Base-by-base conservation (phyloP, 2,329 filamentous ascomycete genomes). In the Rutstroemia sp. region DNA sequence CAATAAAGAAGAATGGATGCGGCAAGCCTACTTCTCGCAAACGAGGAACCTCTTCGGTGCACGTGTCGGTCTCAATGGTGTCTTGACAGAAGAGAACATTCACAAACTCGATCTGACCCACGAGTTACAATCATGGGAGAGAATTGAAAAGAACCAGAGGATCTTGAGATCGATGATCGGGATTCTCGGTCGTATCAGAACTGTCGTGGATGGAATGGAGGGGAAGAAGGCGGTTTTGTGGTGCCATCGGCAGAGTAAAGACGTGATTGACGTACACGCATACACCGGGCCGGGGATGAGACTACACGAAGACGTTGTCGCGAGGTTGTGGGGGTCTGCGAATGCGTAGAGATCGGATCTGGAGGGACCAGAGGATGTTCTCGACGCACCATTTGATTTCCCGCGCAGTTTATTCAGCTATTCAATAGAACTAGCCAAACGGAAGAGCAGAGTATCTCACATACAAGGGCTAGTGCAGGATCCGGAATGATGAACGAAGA, bases 1-100 rank as follows among this genome's bases (percentile, higher is more conserved):
- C 44, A 52, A 5, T 9, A 58, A 14, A 17, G 54, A 14, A 49
- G 54, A 49, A 48, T 48, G 44, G 27, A 60, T 53, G 17, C 63
- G 61, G 10, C 64, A 66, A 39, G 58, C 63, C 16, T 67, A 61
- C 59, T 61, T 66, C 51, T 60, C 62, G 5, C 58, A 63, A 38
- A 66, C 63, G 7, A 59, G 57, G 6, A 49, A 57, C 34, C 51
- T 67, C 12, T 57, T 61, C 38, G 34, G 57, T n/a, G 63, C 50
- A 5, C 56, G 51, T 19, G 30, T 34, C 30, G 62, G 66, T 47
- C 45, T 54, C 12, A 19, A 57, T 2, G 64, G 64, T 19, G 47
- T 42, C 9, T 59, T 65, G 7, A 25, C 46, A 2, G 42, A 59
- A 27, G 21, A 42, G 4, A 36, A 52, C 30, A 57, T 51, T 60